Base-by-base conservation (phyloP, 192 early-diverging fungal genomes). In the Mortierella antarctica region DNA sequence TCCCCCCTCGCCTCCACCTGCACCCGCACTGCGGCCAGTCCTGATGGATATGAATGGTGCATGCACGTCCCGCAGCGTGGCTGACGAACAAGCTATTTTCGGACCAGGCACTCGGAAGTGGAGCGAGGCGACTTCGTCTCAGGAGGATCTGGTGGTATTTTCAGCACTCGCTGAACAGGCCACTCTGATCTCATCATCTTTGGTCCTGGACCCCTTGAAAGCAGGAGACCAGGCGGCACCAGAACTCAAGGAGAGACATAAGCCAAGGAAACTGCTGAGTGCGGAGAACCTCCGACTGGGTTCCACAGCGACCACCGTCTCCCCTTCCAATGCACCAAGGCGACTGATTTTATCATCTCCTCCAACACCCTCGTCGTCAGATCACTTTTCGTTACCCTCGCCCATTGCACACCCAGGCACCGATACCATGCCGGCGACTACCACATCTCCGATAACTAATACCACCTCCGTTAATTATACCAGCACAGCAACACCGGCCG, bases 181-280 rank as follows among this genome's bases (percentile, higher is more conserved):
- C 61, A 69, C 17, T 42, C 18, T 65, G 10, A 14, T 57, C 31
- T 70, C 58, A 8, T 41, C 57, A n/a, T 49, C 70, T 17, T 31
- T 71, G 53, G 46, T 55, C 17, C 17, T 59, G 47, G 40, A 53
- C 68, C 68, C 68, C 68, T 62, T 70, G 45, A 62, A 70, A 60
- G n/a, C 57, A 67, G 50, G 18, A 40, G 39, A 41, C 21, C 42
- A 44, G n/a, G 44, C 9, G 39, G 41, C 8, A 20, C 11, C n/a
- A 45, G 4, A 8, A 5, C 49, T n/a, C 64, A 65, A 31, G 31
- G 31, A 31, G 51, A 12, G 50, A 40, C 57, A 51, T 14, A 59
- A 59, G 44, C 65, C 60, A 31, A 55, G 73, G 60, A 69, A 76
- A 52, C 52, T 64, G 61, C 8, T 52, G 64, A 72, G 59, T n/a